Evolutionary conservation across 768 basidiomycete species (phyloP), one percentile per base, ranked within the genome.

Genomic region (Chalciporus piperatus): DNA sequence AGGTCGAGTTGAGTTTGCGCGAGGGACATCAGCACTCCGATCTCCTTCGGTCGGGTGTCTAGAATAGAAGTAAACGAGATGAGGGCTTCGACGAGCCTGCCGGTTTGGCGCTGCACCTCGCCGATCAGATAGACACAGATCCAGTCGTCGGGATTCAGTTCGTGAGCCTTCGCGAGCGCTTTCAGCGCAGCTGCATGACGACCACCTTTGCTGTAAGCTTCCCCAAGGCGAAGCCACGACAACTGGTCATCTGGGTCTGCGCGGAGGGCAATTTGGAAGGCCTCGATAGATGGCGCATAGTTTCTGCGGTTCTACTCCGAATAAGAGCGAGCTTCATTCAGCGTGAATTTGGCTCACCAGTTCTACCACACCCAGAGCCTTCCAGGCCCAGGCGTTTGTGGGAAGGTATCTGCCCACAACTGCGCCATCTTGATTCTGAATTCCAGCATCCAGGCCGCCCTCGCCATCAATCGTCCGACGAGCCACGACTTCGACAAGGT

Each of bases 351-450:
- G 40, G 72, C 87, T 68, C 61, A 94, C 96, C 71, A 95, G 72
- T 66, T 95, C 93, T 2, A 94, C 94, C 1, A 92, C 82, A 1
- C 93, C 97, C 32, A 92, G 71, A 19, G 94, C 95, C 70, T 97
- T 98, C 95, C 96, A 99, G 3, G 97, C 97, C 97, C 97, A 99
- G 8, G 87, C 80, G 60, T 96, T 94, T 33, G 82, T 83, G 0
- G 90, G 87, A 39, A 83, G 74, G 64, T 85, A 85, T 58, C 80
- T 74, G 3, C 68, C 64, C 5, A 72, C 64, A n/a, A 70, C 67
- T 3, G 64, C 65, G 11, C 65, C 65, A 43, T 78, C 77, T 8
- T 74, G 72, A 47, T 59, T 70, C 57, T 71, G 76, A 44, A 80
- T 70, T 12, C 77, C 85, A 20, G 80, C 82, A 56, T 82, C 78